A percentile compares a stretch with the other conserved stretches of the same genome.
These are phyloP conservation scores for Diaporthe sp. DNA, from an alignment of 2,329 filamentous ascomycete genomes.

Conservation along the genomic window DNA sequence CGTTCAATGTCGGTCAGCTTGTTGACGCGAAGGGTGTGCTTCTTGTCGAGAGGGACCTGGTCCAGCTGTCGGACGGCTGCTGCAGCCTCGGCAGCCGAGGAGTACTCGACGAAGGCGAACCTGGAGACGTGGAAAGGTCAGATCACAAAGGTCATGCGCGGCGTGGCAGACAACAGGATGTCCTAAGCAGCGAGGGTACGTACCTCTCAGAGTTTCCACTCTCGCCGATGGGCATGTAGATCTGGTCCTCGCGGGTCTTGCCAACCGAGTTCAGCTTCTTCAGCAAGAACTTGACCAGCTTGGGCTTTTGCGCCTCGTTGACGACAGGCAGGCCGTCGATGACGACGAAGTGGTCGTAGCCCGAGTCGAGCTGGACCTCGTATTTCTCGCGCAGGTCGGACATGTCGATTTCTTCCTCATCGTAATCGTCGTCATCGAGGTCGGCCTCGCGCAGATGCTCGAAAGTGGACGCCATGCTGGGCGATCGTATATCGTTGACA, in stretches of 20 bases:
- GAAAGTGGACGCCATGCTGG: slow-evolving; percentile 89
- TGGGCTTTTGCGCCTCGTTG: slow-evolving; percentile 89
- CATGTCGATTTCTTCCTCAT: slow-evolving; percentile 95
- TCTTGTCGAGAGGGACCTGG: slow-evolving; percentile 92
- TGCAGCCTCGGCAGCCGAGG: slow-evolving; percentile 88
- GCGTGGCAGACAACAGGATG: background rate
- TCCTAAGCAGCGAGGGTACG: slow-evolving; percentile 49
- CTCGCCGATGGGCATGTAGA: slow-evolving; percentile 95
- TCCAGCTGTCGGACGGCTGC: slow-evolving; percentile 92
- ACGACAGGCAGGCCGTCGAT: slow-evolving; percentile 94
- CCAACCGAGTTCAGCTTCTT: slow-evolving; percentile 92
- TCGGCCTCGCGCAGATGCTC: slow-evolving; percentile 93
- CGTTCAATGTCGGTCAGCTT: slow-evolving; percentile 98
- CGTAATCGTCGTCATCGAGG: slow-evolving; percentile 86
- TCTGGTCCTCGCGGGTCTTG: slow-evolving; percentile 85
- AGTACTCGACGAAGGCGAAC: slow-evolving; percentile 98
- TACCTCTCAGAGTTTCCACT: slow-evolving; percentile 89
- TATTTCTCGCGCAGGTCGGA: slow-evolving; percentile 95
- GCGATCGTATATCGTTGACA: slow-evolving; percentile 39
- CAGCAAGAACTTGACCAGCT: slow-evolving; percentile 95
- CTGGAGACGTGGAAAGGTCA: slow-evolving; percentile 58
- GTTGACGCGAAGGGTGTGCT: slow-evolving; percentile 94
- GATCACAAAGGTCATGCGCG: background rate
- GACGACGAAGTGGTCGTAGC: slow-evolving; percentile 95
- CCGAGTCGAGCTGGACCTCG: slow-evolving; percentile 95